Evolutionary conservation across 768 basidiomycete species (phyloP), one percentile per base, ranked within the genome.

Genomic region (Kwoniella shandongensis): DNA sequence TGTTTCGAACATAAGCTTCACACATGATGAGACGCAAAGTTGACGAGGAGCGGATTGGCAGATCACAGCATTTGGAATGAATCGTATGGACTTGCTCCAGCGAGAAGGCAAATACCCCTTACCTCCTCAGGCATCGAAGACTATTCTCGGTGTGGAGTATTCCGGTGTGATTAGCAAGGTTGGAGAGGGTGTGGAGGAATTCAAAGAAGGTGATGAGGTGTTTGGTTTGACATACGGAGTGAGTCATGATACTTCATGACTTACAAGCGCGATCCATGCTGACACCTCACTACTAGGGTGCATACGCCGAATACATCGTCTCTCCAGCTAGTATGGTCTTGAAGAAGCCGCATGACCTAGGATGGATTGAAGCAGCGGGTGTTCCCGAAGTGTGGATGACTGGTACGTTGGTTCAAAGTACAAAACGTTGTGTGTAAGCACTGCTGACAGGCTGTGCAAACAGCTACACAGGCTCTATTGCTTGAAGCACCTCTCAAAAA

Each of bases 381-480:
- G 84, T 96, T 38, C 89, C 89, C 0, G 93, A 98, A 78, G 85
- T 83, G 59, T 93, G 87, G 78, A 78, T 96, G 54, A 96, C 93
- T 52, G 91, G 91, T 85, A 63, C n/a, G n/a, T n/a, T n/a, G n/a
- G n/a, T n/a, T n/a, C n/a, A n/a, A n/a, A n/a, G n/a, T n/a, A n/a
- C n/a, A n/a, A n/a, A n/a, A n/a, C n/a, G n/a, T n/a, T n/a, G n/a
- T n/a, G n/a, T n/a, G n/a, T n/a, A n/a, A n/a, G n/a, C 32, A 32
- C 30, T 64, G 52, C 18, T 38, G 11, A 12, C 18, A n/a, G 27
- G 2, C 40, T 41, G 23, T 50, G 20, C 41, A 17, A 13, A 13
- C 29, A 84, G 85, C 85, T 3, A 85, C 80, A 70, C 85, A 86
- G 67, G 85, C 83, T 0, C 74, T 87, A 18, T 80, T 89, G 44